Conservation (phyloP, 176 grass and related monocot species). For the Carex cristatella region DNA sequence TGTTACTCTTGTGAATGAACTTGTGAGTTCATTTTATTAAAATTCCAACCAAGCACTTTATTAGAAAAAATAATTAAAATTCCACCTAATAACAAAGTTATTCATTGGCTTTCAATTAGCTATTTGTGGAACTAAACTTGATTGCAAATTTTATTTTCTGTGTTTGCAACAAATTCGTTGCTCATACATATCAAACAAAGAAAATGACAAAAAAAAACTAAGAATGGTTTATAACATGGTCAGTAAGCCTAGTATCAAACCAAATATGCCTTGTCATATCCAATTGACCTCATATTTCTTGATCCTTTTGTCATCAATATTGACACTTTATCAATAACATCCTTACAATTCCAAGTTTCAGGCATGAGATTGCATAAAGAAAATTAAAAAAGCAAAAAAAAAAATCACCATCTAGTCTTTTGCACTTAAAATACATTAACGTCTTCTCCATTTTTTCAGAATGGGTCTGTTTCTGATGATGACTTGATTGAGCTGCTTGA, state of each 20-base stretch:
- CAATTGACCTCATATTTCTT: neutral
- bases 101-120: neutral
- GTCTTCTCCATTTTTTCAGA: conserved; percentile 54
- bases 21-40: conserved; percentile 56
- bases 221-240: neutral
- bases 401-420: neutral
- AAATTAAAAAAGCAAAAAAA: neutral
- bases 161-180: no score
- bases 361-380: neutral
- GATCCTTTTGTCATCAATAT: neutral
- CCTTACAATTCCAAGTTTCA: neutral
- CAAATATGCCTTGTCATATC: neutral
- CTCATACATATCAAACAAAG: neutral
- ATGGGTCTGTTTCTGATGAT: conserved; percentile 91
- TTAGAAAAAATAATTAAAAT: neutral
- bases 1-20: conserved; percentile 89
- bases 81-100: neutral
- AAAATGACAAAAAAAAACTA: neutral
- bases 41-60: neutral
- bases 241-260: neutral
- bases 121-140: neutral
- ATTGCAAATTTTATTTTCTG: neutral
- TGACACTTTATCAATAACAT: neutral
- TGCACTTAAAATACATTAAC: neutral
- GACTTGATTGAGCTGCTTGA: conserved; percentile 89